Evolutionary conservation across 1,139 yeast species (phyloP), one percentile per base, ranked within the genome.

Genomic region (Wickerhamomyces sp.): DNA sequence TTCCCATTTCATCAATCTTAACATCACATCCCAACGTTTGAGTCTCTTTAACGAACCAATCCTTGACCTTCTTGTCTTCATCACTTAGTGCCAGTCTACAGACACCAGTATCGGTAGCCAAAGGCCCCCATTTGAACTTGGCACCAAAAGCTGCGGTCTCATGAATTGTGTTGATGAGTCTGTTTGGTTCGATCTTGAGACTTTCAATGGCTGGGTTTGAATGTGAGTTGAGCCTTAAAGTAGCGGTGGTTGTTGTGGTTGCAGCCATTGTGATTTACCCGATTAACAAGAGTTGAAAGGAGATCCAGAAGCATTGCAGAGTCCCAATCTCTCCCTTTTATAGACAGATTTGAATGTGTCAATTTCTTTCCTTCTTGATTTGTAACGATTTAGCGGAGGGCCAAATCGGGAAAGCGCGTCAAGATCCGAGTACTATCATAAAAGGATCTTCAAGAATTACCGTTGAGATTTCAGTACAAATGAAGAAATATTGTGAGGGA

Each of bases 141-240:
- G 86, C 83, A 7, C 90, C 89, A 67, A 77, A 81, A 29, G 62
- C 57, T 27, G 86, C 79, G 6, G 88, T 81, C 34, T 74, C 72
- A 59, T 82, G 85, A 51, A 82, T 79, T 14, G 86, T 80, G 18
- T 72, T 62, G 53, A 78, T 62, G 44, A 78, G 65, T 42, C 82
- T 69, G n/a, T 71, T 70, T 7, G 67, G 58, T 34, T 58, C 61
- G 39, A 71, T 56, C 7, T 45, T 46, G 43, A 62, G 44, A 4
- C 56, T 27, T 27, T 36, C 39, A 10, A 36, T 26, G 13, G 39
- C 32, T 5, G 18, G 33, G n/a, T 27, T 36, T 9, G 39, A 36
- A 5, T 6, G 31, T 29, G 31, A 6, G 10, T 6, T 27, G 10
- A 36, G 27, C 3, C 8, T 14, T 11, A 36, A 4, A 27, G 39